Conservation (phyloP, 176 grass and related monocot species). For the Juncus inflexus region DNA sequence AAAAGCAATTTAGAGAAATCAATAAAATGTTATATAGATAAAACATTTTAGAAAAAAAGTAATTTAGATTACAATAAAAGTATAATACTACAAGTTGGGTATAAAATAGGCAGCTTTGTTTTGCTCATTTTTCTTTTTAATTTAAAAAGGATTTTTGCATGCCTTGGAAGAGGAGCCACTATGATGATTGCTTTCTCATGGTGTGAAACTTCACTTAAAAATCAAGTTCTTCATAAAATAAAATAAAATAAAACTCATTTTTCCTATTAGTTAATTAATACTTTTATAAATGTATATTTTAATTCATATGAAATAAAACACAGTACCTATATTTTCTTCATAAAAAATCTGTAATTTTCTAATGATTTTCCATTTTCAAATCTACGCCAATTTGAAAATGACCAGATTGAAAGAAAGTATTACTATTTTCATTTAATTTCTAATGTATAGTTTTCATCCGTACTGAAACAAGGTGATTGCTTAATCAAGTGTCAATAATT, state of each 20-base stretch:
- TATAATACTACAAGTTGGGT: too few relatives aligned
- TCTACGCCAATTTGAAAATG: too few relatives aligned
- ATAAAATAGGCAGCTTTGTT: too few relatives aligned
- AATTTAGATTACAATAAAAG: too few relatives aligned
- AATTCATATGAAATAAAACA: neutral
- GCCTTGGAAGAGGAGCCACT: constrained; percentile 26
- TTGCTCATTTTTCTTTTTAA: too few relatives aligned
- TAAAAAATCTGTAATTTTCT: neutral
- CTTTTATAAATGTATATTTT: neutral
- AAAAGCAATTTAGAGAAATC: too few relatives aligned
- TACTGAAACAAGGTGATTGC: constrained; percentile 26
- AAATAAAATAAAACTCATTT: constrained; percentile 17
- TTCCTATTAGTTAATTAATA: neutral
- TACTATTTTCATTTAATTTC: too few relatives aligned
- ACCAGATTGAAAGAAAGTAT: too few relatives aligned
- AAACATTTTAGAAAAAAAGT: too few relatives aligned
- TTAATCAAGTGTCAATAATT: constrained; percentile 24
- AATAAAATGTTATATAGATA: too few relatives aligned
- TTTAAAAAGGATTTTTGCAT: constrained; percentile 15
- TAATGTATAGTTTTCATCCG: neutral
- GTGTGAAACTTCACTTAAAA: constrained; percentile 24
- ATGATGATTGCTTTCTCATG: constrained; percentile 28
- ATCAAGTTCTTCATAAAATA: constrained; percentile 22
- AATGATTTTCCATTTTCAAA: too few relatives aligned
- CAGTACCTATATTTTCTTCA: neutral